Evolutionary conservation across 371 early-diverging fungal species (phyloP).

Genomic region (Rhizopus delemar): DNA sequence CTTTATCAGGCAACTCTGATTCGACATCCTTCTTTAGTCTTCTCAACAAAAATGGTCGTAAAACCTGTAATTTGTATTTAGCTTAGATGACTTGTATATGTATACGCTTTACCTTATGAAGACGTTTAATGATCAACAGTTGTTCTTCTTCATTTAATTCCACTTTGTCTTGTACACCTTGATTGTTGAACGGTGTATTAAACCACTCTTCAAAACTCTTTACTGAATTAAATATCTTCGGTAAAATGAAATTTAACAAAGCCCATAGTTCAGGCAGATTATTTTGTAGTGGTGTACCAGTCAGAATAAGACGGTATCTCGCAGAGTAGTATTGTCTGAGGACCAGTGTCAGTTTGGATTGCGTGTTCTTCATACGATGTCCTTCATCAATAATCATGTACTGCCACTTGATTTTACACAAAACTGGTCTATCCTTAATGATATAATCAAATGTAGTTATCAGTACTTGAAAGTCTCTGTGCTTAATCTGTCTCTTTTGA

Average conservation of each 20-base stretch:
- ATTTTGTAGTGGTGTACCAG: slow-evolving; percentile 99
- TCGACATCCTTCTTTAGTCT: slow-evolving; percentile 99
- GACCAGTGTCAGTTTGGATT: slow-evolving; percentile 82
- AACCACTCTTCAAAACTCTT: slow-evolving; percentile 98
- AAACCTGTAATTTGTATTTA: slow-evolving; percentile 42
- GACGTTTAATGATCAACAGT: slow-evolving; percentile 92
- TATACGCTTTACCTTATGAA: slow-evolving; percentile 74
- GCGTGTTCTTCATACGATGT: slow-evolving; percentile 97
- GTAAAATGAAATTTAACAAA: slow-evolving; percentile 96
- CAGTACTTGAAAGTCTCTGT: slow-evolving; percentile 88
- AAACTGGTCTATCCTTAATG: slow-evolving; percentile 84
- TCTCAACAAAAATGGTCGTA: slow-evolving; percentile 97
- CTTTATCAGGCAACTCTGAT: slow-evolving; percentile 98
- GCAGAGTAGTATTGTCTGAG: slow-evolving; percentile 83
- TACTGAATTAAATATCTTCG: slow-evolving; percentile 93
- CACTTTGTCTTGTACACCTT: slow-evolving; percentile 84
- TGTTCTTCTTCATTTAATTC: slow-evolving; percentile 97
- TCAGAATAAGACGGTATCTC: slow-evolving; percentile 94
- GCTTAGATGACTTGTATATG: neutral
- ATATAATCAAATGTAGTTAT: slow-evolving; percentile 98
- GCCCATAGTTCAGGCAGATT: slow-evolving; percentile 99
- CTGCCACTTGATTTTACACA: slow-evolving; percentile 90
- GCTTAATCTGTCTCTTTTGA: slow-evolving; percentile 68
- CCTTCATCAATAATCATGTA: slow-evolving; percentile 99
- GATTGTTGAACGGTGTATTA: slow-evolving; percentile 90